Conservation (phyloP, 2,329 filamentous ascomycete species). For the Celoporthe dispersa region DNA sequence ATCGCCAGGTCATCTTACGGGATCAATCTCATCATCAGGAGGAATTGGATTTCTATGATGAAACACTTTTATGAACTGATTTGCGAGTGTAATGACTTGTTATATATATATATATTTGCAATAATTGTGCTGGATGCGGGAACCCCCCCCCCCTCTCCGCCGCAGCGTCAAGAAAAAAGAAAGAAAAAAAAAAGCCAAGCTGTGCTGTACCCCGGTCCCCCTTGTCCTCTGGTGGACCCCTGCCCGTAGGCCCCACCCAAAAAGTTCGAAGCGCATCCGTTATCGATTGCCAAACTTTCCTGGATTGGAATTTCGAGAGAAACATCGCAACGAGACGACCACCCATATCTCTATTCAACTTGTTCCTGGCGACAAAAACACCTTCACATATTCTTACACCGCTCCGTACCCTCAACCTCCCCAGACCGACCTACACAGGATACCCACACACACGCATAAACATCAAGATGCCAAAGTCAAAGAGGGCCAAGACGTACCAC, state of each 20-base stretch:
- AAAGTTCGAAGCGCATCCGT: conserved; percentile 14
- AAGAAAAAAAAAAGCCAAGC: too few relatives aligned
- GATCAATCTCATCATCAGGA: neutral
- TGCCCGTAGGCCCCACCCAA: conserved; percentile 11
- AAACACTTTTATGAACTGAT: neutral
- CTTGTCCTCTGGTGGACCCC: neutral
- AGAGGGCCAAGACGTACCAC: conserved; percentile 86
- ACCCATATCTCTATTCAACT: neutral
- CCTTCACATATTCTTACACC: too few relatives aligned
- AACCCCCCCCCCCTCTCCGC: neutral
- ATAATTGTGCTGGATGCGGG: neutral
- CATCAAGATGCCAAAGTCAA: conserved; percentile 88
- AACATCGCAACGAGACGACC: neutral
- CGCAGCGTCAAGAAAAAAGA: neutral
- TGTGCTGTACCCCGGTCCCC: conserved; percentile 2
- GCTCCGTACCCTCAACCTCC: neutral
- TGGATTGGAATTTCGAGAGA: conserved; percentile 16
- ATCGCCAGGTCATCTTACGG: neutral
- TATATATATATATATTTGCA: neutral
- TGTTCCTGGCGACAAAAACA: neutral
- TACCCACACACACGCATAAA: conserved; percentile 19
- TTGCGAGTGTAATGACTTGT: neutral
- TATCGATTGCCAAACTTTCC: conserved; percentile 23
- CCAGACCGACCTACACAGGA: neutral
- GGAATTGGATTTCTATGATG: neutral